phyloP scores from a whole-genome alignment of 495 filamentous ascomycete genomes.

The Aspergillus heteromorphus region DNA sequence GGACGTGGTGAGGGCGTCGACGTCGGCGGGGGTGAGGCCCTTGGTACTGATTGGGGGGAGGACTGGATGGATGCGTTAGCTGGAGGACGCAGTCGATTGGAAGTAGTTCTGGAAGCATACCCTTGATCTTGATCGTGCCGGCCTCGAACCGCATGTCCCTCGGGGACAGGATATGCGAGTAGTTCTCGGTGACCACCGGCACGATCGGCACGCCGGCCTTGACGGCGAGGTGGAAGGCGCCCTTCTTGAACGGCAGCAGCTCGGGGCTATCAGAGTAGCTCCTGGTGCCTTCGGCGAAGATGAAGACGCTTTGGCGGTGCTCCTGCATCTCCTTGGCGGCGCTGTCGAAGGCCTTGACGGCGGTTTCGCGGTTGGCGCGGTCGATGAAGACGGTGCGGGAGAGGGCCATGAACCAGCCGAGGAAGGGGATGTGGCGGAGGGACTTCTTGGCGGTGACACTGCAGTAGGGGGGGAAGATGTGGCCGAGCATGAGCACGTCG shows the following conservation, averaged over 20 bases:
- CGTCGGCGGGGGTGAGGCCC: constrained; percentile 70
- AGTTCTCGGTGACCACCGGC: constrained; percentile 79
- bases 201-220: constrained; percentile 92
- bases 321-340: constrained; percentile 73
- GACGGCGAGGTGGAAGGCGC: constrained; percentile 92
- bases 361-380: constrained; percentile 70
- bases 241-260: constrained; percentile 93
- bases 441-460: constrained; percentile 90
- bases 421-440: constrained; percentile 72
- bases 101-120: constrained; percentile 49
- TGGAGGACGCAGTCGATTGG: neutral
- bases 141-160: constrained; percentile 62
- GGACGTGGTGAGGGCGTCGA: constrained; percentile 66
- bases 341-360: constrained; percentile 78
- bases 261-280: constrained; percentile 78
- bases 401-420: constrained; percentile 95
- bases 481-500: constrained; percentile 85
- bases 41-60: constrained; percentile 81
- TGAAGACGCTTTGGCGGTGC: constrained; percentile 81
- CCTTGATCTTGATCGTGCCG: constrained; percentile 75
- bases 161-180: constrained; percentile 73
- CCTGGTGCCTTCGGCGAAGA: constrained; percentile 90
- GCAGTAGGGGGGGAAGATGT: constrained; percentile 84
- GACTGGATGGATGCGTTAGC: constrained; percentile 41
- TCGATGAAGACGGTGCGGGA: constrained; percentile 93